phyloP scores from a whole-genome alignment of 2,329 filamentous ascomycete species.

The Plectosphaerella sp. region DNA sequence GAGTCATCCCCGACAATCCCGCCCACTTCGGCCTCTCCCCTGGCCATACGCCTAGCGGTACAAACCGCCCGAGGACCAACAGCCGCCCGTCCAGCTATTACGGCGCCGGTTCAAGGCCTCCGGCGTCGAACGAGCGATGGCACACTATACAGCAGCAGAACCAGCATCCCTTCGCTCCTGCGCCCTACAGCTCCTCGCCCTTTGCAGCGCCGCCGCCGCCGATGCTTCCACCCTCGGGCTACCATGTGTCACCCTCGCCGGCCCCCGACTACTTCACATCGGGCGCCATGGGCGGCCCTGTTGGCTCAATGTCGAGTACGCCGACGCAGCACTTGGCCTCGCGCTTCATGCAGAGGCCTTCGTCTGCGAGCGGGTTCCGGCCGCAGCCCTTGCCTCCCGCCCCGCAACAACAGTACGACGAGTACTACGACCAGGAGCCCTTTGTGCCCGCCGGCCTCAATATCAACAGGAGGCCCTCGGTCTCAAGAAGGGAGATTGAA shows the following conservation, averaged over 20 bases:
- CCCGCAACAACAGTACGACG: conserved; percentile 21
- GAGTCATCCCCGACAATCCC: conserved; percentile 22
- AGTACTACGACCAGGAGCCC: conserved; percentile 34
- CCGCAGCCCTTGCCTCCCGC: conserved; percentile 25
- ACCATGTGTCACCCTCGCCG: conserved; percentile 4
- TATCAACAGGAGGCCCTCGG: conserved; percentile 36
- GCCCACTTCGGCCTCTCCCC: conserved; percentile 25
- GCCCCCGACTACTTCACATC: conserved; percentile 10
- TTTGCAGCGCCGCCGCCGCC: conserved; percentile 2
- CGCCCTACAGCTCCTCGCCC: conserved; percentile 4
- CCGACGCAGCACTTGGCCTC: conserved; percentile 9
- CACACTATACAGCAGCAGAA: conserved; percentile 1
- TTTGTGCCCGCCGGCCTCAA: conserved; percentile 14
- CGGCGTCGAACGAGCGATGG: conserved; percentile 11
- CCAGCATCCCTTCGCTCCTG: conserved; percentile 1
- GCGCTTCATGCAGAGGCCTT: conserved; percentile 19
- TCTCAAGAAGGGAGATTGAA: conserved; percentile 35
- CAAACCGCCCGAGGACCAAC: neutral
- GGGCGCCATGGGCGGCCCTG: conserved; percentile 13
- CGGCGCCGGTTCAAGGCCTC: conserved; percentile 11
- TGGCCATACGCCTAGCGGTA: neutral
- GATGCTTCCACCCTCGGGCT: conserved; percentile 3
- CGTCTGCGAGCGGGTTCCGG: conserved; percentile 35
- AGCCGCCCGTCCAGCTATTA: conserved; percentile 11
- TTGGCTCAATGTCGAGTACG: neutral